Evolutionary conservation across 73 alveolate species (phyloP), one percentile per base, ranked within the genome.

Genomic region (Diophrys sp.): DNA sequence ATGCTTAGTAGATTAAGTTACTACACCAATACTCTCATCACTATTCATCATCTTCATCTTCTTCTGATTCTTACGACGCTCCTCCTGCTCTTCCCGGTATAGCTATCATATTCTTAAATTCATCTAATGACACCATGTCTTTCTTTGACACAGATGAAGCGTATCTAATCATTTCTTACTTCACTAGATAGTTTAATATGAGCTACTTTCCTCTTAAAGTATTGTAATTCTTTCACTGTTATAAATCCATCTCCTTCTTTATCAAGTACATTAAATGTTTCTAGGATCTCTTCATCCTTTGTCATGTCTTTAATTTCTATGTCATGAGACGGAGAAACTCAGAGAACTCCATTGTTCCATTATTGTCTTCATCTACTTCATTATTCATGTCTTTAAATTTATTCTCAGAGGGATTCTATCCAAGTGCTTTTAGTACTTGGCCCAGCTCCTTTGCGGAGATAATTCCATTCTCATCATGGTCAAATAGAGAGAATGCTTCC

Each of bases 171-270:
- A 84, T 84, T 1, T 85, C 87, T 54, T 84, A 76, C 92, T 44
- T 82, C 87, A 71, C 34, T 70, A 2, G 88, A 78, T 30, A 84
- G 74, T 44, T 78, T 77, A 11, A 80, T 86, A 57, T 86, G 93
- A 25, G 93, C 94, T 1, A 81, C 87, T 70, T 74, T 87, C 25
- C 90, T 73, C 93, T 79, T 86, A 62, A 86, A 79, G 69, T 80
- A 80, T 67, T 79, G 79, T 54, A 86, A 29, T 74, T 86, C 93
- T 74, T 86, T 80, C 0, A 54, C 73, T 5, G 89, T 67, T 0
- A 86, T 79, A 31, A 56, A 31, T 14, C 62, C 82, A 67, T 86
- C 93, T 53, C 62, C 67, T 62, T 79, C 89, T 71, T 75, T 79
- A 44, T 86, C 93, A 29, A 86, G 80, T 0, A 86, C 87, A 30